Evolutionary conservation across 192 early-diverging fungal genomes (phyloP).

Genomic region (Mortierella alpina): DNA sequence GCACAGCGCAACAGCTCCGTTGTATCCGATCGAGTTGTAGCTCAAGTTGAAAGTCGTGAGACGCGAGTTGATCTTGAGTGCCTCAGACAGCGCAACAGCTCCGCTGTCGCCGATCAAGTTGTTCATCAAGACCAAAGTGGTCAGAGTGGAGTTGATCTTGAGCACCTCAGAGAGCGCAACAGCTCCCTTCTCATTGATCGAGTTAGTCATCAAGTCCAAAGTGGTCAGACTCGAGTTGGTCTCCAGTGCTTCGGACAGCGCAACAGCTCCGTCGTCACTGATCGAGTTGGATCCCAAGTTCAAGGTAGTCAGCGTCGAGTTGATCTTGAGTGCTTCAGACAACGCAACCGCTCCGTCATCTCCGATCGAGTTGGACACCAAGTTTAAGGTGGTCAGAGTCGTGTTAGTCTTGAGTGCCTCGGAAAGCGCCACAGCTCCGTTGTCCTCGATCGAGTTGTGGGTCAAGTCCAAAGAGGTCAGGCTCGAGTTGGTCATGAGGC

Average conservation of each 20-base stretch:
- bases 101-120: neutral
- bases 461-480: neutral
- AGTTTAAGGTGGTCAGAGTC: neutral
- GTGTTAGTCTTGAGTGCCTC: constrained; percentile 7
- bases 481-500: neutral
- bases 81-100: constrained; percentile 4
- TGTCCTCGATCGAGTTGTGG: neutral
- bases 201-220: neutral
- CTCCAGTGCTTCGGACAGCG: constrained; percentile 1
- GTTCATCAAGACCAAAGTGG: neutral
- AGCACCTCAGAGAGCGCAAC: neutral
- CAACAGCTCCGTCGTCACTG: neutral
- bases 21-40: neutral
- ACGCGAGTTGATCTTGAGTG: neutral
- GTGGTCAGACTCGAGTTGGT: constrained; percentile 9
- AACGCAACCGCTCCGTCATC: neutral
- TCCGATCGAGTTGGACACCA: neutral
- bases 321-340: constrained; percentile 10
- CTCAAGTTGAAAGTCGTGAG: neutral
- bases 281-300: neutral
- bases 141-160: neutral
- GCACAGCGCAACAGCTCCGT: neutral
- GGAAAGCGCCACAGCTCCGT: neutral
- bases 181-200: neutral
- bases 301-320: neutral